phyloP scores from a whole-genome alignment of 2,329 filamentous ascomycete species.

The Fusarium sp. region DNA sequence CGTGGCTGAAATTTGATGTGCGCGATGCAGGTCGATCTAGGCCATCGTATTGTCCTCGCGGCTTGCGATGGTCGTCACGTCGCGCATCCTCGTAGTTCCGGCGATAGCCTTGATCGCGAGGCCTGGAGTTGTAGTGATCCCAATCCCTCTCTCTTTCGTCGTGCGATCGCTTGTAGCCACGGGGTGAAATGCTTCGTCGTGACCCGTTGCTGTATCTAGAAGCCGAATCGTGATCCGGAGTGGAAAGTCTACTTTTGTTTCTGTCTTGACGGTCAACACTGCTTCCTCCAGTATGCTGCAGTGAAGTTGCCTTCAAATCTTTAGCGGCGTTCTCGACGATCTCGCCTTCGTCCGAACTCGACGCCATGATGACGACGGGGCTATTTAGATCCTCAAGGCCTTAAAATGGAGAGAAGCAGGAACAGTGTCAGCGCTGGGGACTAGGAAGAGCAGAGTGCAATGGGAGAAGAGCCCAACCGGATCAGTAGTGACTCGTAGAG shows the following conservation, averaged over 20 bases:
- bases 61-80: slow-evolving; percentile 58
- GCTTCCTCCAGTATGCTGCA: slow-evolving; percentile 78
- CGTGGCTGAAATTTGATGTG: slow-evolving; percentile 56
- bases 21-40: slow-evolving; percentile 62
- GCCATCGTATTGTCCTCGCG: slow-evolving; percentile 65
- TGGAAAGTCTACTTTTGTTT: slow-evolving; percentile 72
- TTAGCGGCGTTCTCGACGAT: slow-evolving; percentile 77
- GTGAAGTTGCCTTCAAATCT: slow-evolving; percentile 86
- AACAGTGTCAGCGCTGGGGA: slow-evolving; percentile 52
- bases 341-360: slow-evolving; percentile 87
- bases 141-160: slow-evolving; percentile 65
- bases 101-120: slow-evolving; percentile 62
- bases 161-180: slow-evolving; percentile 73
- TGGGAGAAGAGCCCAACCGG: slow-evolving; percentile 56
- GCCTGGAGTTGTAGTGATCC: slow-evolving; percentile 60
- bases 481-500: slow-evolving; percentile 53
- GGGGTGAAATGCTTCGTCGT: slow-evolving; percentile 68
- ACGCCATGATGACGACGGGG: slow-evolving; percentile 51
- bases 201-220: slow-evolving; percentile 55
- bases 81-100: slow-evolving; percentile 69
- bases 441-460: slow-evolving; percentile 43
- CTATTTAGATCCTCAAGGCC: slow-evolving; percentile 31
- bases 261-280: slow-evolving; percentile 94
- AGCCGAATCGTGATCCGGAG: slow-evolving; percentile 62
- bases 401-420: slow-evolving; percentile 35